Conservation (phyloP, 1,284 basidiomycete genomes). For the Xanthoconium separans region DNA sequence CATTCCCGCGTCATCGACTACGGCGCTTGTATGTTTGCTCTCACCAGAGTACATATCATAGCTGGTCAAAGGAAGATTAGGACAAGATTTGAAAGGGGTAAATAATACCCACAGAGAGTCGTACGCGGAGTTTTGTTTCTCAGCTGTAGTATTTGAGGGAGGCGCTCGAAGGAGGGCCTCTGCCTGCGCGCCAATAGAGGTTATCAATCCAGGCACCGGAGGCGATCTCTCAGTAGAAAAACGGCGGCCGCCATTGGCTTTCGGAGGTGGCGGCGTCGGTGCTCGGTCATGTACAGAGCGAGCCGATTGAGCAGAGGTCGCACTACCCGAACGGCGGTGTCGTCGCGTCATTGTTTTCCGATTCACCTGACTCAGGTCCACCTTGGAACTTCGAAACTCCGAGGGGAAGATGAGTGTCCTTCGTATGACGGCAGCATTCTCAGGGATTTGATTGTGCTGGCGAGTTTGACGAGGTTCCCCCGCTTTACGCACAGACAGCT, state of each 20-base stretch:
- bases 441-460: slow-evolving; percentile 38
- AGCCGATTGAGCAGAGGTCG: slow-evolving; percentile 47
- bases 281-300: slow-evolving; percentile 75
- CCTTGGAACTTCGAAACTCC: slow-evolving; percentile 52
- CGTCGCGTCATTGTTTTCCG: slow-evolving; percentile 51
- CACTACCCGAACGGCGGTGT: slow-evolving; percentile 59
- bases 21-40: slow-evolving; percentile 34
- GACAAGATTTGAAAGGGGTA: slow-evolving; percentile 8
- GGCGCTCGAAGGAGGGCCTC: slow-evolving; percentile 45
- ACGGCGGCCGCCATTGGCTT: slow-evolving; percentile 49
- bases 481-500: slow-evolving; percentile 38
- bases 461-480: slow-evolving; percentile 41
- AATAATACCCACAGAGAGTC: slow-evolving; percentile 66
- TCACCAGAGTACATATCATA: slow-evolving; percentile 79
- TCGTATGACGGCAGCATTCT: slow-evolving; percentile 57
- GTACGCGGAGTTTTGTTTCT: slow-evolving; percentile 66
- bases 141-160: slow-evolving; percentile 43
- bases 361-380: slow-evolving; percentile 51
- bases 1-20: slow-evolving; percentile 25
- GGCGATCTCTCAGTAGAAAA: slow-evolving; percentile 66
- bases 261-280: slow-evolving; percentile 80
- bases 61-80: slow-evolving; percentile 39
- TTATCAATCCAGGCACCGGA: slow-evolving; percentile 67
- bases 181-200: slow-evolving; percentile 46
- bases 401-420: slow-evolving; percentile 77